Conservation (phyloP, 2,329 filamentous ascomycete genomes). For the Chalara sp. region DNA sequence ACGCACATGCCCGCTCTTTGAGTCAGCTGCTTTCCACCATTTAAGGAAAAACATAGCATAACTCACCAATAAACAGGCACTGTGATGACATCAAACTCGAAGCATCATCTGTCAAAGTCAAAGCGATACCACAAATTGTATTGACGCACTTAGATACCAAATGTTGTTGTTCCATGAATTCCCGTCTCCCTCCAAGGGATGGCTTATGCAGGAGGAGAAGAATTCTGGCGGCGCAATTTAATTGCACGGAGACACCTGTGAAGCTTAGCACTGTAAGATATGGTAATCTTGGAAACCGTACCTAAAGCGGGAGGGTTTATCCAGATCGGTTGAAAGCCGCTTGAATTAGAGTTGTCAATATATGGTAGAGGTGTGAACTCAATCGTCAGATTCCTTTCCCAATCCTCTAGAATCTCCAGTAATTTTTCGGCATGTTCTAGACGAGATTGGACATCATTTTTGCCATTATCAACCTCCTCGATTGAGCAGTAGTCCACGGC, state of each 20-base stretch:
- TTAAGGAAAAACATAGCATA: background rate
- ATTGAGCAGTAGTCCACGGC: slow-evolving; percentile 51
- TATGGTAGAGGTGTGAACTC: slow-evolving; percentile 35
- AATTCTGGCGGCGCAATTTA: slow-evolving; percentile 45
- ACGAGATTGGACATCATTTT: slow-evolving; percentile 33
- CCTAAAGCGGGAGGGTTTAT: too few relatives aligned
- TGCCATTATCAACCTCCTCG: slow-evolving; percentile 34
- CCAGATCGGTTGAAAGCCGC: too few relatives aligned
- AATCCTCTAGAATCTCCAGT: slow-evolving; percentile 42
- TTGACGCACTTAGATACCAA: slow-evolving; percentile 18
- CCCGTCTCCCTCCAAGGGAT: slow-evolving; percentile 40
- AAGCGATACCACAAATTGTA: slow-evolving; percentile 34
- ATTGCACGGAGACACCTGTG: slow-evolving; percentile 39
- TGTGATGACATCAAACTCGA: slow-evolving; percentile 37
- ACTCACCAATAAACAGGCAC: slow-evolving; percentile 31
- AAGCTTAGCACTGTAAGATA: background rate
- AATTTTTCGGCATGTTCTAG: slow-evolving; percentile 40
- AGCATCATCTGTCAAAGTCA: slow-evolving; percentile 34
- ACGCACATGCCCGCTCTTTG: slow-evolving; percentile 6
- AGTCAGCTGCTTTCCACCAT: background rate
- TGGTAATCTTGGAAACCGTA: too few relatives aligned
- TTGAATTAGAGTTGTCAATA: background rate
- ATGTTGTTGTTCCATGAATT: slow-evolving; percentile 39
- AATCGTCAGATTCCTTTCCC: slow-evolving; percentile 27
- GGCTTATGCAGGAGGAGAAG: slow-evolving; percentile 46